phyloP scores from a whole-genome alignment of 2,329 filamentous ascomycete genomes.

The Pseudogymnoascus sp. region DNA sequence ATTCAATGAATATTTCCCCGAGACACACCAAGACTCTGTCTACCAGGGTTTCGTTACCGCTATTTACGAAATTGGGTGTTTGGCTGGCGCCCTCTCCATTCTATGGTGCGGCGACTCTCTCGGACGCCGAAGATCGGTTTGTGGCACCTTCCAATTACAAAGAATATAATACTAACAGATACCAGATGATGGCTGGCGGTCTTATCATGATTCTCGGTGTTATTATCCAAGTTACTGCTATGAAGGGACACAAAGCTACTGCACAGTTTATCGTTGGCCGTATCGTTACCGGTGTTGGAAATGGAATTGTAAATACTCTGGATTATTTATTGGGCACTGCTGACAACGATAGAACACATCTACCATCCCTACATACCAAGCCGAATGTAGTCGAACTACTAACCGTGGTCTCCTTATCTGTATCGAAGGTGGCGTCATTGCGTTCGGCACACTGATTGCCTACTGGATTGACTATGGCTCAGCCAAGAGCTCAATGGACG shows the following conservation, averaged over 20 bases:
- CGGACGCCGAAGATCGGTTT: conserved; percentile 47
- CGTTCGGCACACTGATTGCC: conserved; percentile 64
- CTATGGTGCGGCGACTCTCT: conserved; percentile 45
- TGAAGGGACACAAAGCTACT: conserved; percentile 31
- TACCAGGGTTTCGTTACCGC: conserved; percentile 44
- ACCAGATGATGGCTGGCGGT: conserved; percentile 45
- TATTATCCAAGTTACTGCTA: conserved; percentile 32
- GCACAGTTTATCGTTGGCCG: conserved; percentile 48
- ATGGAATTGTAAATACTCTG: conserved; percentile 33
- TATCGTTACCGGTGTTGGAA: conserved; percentile 42
- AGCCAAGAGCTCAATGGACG: conserved; percentile 73
- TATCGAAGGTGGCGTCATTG: conserved; percentile 50
- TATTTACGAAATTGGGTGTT: conserved; percentile 48
- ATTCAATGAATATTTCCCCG: conserved; percentile 78
- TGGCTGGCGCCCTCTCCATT: conserved; percentile 40
- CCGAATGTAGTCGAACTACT: conserved; percentile 40
- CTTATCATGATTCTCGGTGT: conserved; percentile 51
- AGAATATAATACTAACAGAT: conserved; percentile 13
- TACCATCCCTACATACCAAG: conserved; percentile 52
- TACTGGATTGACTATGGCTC: conserved; percentile 94
- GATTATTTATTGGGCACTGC: background rate
- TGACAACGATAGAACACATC: conserved; percentile 32
- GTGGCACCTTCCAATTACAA: conserved; percentile 43
- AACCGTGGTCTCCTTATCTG: conserved; percentile 42
- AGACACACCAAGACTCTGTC: conserved; percentile 43